Percentiles rank a stretch among this genome's conserved stretches.
Evolutionary conservation across 768 basidiomycete genomes (phyloP).

Genomic region (Sistotremastrum suecicum): DNA sequence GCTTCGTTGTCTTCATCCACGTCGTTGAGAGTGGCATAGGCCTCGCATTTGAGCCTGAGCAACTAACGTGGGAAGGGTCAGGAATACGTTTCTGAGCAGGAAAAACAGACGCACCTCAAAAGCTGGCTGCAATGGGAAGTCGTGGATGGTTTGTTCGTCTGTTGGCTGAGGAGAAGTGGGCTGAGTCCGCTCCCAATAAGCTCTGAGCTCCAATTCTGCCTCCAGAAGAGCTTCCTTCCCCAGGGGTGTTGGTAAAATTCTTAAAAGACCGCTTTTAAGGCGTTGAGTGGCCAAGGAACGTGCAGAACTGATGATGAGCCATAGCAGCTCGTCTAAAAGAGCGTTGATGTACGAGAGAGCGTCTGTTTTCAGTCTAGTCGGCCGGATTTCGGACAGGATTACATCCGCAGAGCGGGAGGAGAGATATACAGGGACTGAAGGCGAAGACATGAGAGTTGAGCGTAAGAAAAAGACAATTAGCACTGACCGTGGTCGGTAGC

Average conservation of each 20-base stretch:
- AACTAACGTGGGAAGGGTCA: constrained; percentile 27
- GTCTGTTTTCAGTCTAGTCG: constrained; percentile 70
- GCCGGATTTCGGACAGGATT: constrained; percentile 83
- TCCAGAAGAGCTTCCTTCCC: constrained; percentile 89
- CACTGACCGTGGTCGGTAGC: constrained; percentile 27
- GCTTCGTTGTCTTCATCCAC: constrained; percentile 59
- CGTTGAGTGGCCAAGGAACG: constrained; percentile 61
- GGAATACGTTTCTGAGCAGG: constrained; percentile 2
- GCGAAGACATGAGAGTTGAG: constrained; percentile 1
- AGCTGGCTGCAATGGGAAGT: constrained; percentile 59
- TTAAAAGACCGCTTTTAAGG: constrained; percentile 57
- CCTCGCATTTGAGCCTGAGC: constrained; percentile 74
- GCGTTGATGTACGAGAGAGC: constrained; percentile 72
- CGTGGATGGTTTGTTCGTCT: constrained; percentile 36
- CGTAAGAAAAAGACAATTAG: constrained; percentile 4
- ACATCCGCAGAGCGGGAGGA: constrained; percentile 77
- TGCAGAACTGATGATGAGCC: constrained; percentile 51
- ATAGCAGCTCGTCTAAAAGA: constrained; percentile 73
- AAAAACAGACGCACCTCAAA: constrained; percentile 44
- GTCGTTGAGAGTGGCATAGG: constrained; percentile 76
- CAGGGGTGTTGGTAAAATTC: constrained; percentile 60
- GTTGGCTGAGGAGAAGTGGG: constrained; percentile 19
- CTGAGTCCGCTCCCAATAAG: constrained; percentile 69
- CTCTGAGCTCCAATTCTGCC: constrained; percentile 83
- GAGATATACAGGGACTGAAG: constrained; percentile 59